A percentile compares a stretch with the other conserved stretches of the same genome.
Evolutionary conservation across 2,329 filamentous ascomycete genomes (phyloP).

Genomic region (Malbranchea cinnamomea): DNA sequence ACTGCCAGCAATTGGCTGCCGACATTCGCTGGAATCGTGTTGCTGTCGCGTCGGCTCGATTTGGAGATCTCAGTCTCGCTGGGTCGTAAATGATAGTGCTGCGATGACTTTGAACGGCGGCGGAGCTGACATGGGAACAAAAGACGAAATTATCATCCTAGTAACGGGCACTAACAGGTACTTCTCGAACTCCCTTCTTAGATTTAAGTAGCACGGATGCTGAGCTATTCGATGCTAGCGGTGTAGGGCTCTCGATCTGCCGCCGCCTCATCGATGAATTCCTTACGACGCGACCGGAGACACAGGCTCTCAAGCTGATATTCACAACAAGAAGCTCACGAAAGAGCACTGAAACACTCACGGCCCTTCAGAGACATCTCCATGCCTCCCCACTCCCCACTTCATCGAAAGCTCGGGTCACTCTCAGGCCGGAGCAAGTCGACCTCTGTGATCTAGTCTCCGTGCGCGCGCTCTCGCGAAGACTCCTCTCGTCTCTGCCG

Average conservation of each 20-base stretch:
- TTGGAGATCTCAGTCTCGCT: too few relatives aligned
- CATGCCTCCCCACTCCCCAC: slow-evolving; percentile 18
- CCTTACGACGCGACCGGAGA: slow-evolving; percentile 50
- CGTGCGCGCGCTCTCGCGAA: slow-evolving; percentile 38
- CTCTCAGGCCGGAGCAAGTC: slow-evolving; percentile 40
- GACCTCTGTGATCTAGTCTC: slow-evolving; percentile 43
- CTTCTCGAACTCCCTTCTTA: slow-evolving; percentile 4
- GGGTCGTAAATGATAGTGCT: too few relatives aligned
- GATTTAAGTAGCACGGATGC: not conserved
- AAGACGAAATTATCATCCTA: slow-evolving; percentile 37
- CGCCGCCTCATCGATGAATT: slow-evolving; percentile 84
- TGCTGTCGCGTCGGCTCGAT: too few relatives aligned
- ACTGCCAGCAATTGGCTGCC: too few relatives aligned
- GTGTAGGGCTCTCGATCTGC: slow-evolving; percentile 71
- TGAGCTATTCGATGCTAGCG: slow-evolving; percentile 36
- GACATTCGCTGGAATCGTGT: too few relatives aligned
- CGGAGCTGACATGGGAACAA: too few relatives aligned
- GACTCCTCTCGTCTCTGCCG: slow-evolving; percentile 39
- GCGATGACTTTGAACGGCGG: too few relatives aligned
- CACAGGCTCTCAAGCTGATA: slow-evolving; percentile 60
- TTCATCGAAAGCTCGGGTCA: slow-evolving; percentile 20
- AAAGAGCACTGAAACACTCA: slow-evolving; percentile 62
- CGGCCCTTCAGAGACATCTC: slow-evolving; percentile 48
- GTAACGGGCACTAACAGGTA: slow-evolving; percentile 83
- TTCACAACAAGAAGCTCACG: slow-evolving; percentile 62